Base-by-base conservation (phyloP, 352 stramenopile genomes). In the Phytopythium montanum region DNA sequence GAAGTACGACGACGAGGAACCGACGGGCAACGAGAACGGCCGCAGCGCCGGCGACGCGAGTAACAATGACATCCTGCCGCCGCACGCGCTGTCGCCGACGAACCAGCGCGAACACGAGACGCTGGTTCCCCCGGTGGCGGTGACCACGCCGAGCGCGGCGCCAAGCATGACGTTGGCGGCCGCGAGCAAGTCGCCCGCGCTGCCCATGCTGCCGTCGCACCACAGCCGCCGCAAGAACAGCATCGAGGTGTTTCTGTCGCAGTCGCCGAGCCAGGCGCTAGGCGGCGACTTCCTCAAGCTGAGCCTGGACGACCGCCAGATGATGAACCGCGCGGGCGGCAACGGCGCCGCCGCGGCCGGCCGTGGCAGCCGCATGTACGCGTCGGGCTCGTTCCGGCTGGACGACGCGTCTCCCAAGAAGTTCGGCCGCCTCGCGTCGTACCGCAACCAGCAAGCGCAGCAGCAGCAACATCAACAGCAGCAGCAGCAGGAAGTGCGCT, bases 201-300 rank as follows among this genome's bases (percentile, higher is more conserved):
- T 72, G 52, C 68, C 73, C n/a, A 70, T 70, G 60, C 60, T 70
- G 44, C 66, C 69, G 31, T 53, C 59, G 16, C 69, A 45, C 31
- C 60, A 53, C 28, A 77, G 66, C 25, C 81, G 75, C 44, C 80
- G 85, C 44, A 94, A 94, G 72, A 94, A 87, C 72, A 91, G 80
- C 67, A 90, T 94, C 36, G 85, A 94, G 65, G 90, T 94, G 82
- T 94, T 94, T 74, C 65, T 94, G 3, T 94, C 85, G 62, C 85
- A 92, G 64, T 91, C 80, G 54, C 85, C 85, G 1, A 90, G 77
- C 44, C 85, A 94, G 56, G 82, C 83, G 19, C 64, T 94, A 23
- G 85, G 85, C 31, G 82, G 80, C 18, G 80, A 88, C 54, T 91
- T 94, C 48, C 65, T 94, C 13, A 90, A 89, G 53, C 64, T 94